These are phyloP conservation scores for Apiospora aurea DNA, from an alignment of 2,329 filamentous ascomycete genomes.

Conservation along the genomic window DNA sequence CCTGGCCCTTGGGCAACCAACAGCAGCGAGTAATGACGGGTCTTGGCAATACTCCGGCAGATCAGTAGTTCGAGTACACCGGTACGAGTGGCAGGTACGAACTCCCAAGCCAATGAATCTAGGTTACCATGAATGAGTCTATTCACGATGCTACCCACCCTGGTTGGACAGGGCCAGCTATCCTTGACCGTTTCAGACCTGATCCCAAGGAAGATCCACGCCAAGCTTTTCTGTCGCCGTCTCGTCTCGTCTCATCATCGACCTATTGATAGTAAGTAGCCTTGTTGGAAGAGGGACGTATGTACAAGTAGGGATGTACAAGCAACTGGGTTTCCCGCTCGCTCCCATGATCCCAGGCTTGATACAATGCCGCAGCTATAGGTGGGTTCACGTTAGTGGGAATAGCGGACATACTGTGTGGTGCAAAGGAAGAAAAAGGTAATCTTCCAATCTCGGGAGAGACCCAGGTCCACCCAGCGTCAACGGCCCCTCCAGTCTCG, in stretches of 20 bases:
- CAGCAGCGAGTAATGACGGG: background rate
- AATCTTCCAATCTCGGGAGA: constrained; percentile 21
- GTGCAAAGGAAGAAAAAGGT: background rate
- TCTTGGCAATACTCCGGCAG: background rate
- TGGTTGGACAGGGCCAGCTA: constrained; percentile 1
- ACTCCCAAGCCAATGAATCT: background rate
- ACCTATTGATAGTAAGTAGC: background rate
- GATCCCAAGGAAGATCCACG: constrained; percentile 5
- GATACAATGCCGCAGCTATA: background rate
- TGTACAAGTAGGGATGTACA: constrained; percentile 8
- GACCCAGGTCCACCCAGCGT: background rate
- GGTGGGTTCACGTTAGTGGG: background rate
- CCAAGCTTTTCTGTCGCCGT: constrained; percentile 23
- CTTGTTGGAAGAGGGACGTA: background rate
- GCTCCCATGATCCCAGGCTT: background rate
- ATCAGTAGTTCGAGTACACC: background rate
- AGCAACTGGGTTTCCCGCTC: background rate
- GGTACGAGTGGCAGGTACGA: constrained; percentile 1
- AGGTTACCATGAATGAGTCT: constrained; percentile 9
- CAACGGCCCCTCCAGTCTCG: background rate
- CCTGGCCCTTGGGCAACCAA: background rate
- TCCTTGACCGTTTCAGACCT: constrained; percentile 18
- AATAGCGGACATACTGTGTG: constrained; percentile 13
- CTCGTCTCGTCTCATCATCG: constrained; percentile 21
- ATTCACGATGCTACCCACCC: constrained; percentile 5